Evolutionary conservation across 2,329 filamentous ascomycete genomes (phyloP).

Genomic region (Botrytis hyacinthi): DNA sequence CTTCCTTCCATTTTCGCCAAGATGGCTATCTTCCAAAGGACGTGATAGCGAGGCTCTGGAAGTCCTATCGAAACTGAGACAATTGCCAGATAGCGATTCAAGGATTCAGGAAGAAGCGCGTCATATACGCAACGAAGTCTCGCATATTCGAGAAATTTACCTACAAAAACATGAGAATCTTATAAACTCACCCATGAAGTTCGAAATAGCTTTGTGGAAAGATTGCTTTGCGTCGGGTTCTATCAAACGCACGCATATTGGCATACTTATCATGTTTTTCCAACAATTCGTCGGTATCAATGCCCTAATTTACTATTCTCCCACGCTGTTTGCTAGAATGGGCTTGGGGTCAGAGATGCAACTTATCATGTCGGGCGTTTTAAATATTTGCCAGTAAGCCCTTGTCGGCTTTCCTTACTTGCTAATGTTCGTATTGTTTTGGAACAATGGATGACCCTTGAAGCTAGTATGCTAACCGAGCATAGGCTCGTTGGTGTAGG

Average conservation of each 20-base stretch:
- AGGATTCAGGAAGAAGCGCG: conserved; percentile 51
- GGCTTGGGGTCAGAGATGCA: conserved; percentile 43
- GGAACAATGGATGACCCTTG: neutral
- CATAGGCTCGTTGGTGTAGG: conserved; percentile 44
- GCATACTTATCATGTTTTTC: conserved; percentile 54
- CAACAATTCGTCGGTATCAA: conserved; percentile 56
- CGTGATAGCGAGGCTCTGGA: conserved; percentile 48
- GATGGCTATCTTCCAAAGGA: conserved; percentile 44
- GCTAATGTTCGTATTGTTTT: neutral
- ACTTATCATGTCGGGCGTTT: conserved; percentile 52
- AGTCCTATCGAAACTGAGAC: conserved; percentile 51
- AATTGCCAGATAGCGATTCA: conserved; percentile 47
- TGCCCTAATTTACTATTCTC: conserved; percentile 46
- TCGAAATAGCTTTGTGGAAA: conserved; percentile 49
- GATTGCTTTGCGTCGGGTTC: conserved; percentile 52
- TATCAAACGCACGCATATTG: conserved; percentile 50
- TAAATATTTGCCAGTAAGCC: conserved; percentile 41
- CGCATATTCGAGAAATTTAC: conserved; percentile 41
- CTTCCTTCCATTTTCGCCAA: conserved; percentile 48
- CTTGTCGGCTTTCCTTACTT: neutral
- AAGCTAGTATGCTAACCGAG: neutral
- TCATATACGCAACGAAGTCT: conserved; percentile 46
- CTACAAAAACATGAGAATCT: conserved; percentile 41
- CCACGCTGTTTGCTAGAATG: conserved; percentile 29
- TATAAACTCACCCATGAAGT: conserved; percentile 38